Evolutionary conservation across 2,329 filamentous ascomycete genomes (phyloP).

Genomic region (Xylogone sp.): DNA sequence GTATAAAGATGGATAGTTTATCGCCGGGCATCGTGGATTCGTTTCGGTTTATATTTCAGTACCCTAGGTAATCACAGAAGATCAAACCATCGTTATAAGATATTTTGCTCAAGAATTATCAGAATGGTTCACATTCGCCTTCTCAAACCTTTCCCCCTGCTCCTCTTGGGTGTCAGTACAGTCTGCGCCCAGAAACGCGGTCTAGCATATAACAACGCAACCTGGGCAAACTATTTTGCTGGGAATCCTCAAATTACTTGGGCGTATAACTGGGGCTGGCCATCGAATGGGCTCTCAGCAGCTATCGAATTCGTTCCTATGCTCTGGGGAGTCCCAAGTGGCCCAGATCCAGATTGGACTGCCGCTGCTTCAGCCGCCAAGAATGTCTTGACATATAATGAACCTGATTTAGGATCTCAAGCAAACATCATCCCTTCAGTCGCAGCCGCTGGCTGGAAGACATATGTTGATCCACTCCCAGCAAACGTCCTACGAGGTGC

Average conservation of each 20-base stretch:
- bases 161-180: neutral
- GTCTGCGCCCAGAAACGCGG: slow-evolving; percentile 51
- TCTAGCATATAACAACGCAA: slow-evolving; percentile 61
- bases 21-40: neutral
- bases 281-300: slow-evolving; percentile 34
- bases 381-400: slow-evolving; percentile 66
- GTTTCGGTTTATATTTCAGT: neutral
- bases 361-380: slow-evolving; percentile 46
- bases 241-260: slow-evolving; percentile 44
- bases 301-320: slow-evolving; percentile 61
- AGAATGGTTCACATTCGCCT: neutral
- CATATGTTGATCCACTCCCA: slow-evolving; percentile 41
- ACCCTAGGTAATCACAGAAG: too few species aligned
- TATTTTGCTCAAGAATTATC: neutral
- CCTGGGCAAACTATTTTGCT: slow-evolving; percentile 48
- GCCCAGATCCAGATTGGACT: slow-evolving; percentile 47
- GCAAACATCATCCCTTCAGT: slow-evolving; percentile 38
- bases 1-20: neutral
- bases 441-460: slow-evolving; percentile 35
- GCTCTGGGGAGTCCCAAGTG: slow-evolving; percentile 51
- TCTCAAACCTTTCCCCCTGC: neutral
- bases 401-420: slow-evolving; percentile 61
- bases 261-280: slow-evolving; percentile 66
- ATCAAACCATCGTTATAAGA: too few species aligned
- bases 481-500: slow-evolving; percentile 40